Base-by-base conservation (phyloP, 768 basidiomycete genomes). In the Auricularia sp. region DNA sequence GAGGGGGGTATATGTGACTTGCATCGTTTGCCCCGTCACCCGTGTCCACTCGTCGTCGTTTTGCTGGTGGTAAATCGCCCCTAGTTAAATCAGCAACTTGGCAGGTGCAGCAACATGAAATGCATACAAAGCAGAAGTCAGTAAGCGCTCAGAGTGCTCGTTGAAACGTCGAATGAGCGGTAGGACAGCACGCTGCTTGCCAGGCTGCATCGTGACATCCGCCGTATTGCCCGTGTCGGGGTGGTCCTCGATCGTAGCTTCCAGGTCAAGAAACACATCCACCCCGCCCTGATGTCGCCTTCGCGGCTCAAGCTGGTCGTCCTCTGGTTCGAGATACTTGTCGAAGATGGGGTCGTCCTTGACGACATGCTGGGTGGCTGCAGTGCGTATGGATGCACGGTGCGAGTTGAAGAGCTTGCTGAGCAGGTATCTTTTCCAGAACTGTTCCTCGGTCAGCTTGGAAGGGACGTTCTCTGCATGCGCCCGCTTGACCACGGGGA, bases 91-190 rank as follows among this genome's bases (percentile, higher is more conserved):
- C 1, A 42, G 12, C 12, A 14, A 7, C 7, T 83, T 85, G 66
- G 6, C 39, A 42, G 12, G 18, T 43, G n/a, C 71, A 78, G 69
- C 71, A 90, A 90, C 12, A 14, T 8, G 12, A 1, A 42, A 42
- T 4, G 12, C 39, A 14, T 14, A 42, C 39, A 92, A 70, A 3
- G 90, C 87, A 53, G 91, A 86, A 65, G 89, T 87, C 14, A 98
- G 77, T 10, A 98, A 77, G 68, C 93, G 78, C 69, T 96, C 93
- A 0, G 93, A 97, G 74, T 99, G 97, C 71, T 98, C 93, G 70
- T 98, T 99, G 77, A 99, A 98, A 72, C 95, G 91, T 61, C 96
- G 83, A 68, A 99, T 98, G 59, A 98, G 81, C 0, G 97, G 97
- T 29, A 99, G 75, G 12, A 91, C 90, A 42, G 87, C 88, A 61